These are phyloP conservation scores for Yarrowia osloensis DNA, from an alignment of 805 yeast genomes.

Conservation along the genomic window DNA sequence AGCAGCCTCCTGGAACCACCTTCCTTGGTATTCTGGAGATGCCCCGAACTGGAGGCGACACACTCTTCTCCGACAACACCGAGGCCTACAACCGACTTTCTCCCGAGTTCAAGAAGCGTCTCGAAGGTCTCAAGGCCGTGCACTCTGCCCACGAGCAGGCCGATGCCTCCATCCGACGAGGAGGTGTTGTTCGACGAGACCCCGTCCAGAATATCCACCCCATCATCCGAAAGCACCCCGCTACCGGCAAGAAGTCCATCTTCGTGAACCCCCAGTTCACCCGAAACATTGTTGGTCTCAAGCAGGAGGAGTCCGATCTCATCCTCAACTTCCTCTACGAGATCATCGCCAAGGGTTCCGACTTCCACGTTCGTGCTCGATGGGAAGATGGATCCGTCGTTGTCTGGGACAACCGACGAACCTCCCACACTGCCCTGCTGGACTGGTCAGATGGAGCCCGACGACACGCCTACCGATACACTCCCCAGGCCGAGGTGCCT, in stretches of 20 bases:
- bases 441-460: slow-evolving; percentile 70
- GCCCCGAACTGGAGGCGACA: slow-evolving; percentile 73
- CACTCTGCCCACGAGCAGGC: slow-evolving; percentile 64
- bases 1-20: slow-evolving; percentile 72
- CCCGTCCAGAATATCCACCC: slow-evolving; percentile 58
- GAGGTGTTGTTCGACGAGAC: slow-evolving; percentile 49
- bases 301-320: slow-evolving; percentile 62
- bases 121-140: slow-evolving; percentile 61
- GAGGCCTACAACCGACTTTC: slow-evolving; percentile 75
- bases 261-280: slow-evolving; percentile 60
- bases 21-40: slow-evolving; percentile 63
- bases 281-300: slow-evolving; percentile 63
- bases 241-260: slow-evolving; percentile 58
- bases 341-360: slow-evolving; percentile 55
- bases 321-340: slow-evolving; percentile 51
- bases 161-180: slow-evolving; percentile 42
- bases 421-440: slow-evolving; percentile 65
- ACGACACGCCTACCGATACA: slow-evolving; percentile 73
- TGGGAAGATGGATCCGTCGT: slow-evolving; percentile 75
- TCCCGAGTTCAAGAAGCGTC: slow-evolving; percentile 59
- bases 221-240: slow-evolving; percentile 61
- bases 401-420: slow-evolving; percentile 76
- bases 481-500: slow-evolving; percentile 70
- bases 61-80: slow-evolving; percentile 68
- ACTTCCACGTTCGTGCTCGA: slow-evolving; percentile 67